Base-by-base conservation (phyloP, 495 filamentous ascomycete genomes). In the Penicillium lagena region DNA sequence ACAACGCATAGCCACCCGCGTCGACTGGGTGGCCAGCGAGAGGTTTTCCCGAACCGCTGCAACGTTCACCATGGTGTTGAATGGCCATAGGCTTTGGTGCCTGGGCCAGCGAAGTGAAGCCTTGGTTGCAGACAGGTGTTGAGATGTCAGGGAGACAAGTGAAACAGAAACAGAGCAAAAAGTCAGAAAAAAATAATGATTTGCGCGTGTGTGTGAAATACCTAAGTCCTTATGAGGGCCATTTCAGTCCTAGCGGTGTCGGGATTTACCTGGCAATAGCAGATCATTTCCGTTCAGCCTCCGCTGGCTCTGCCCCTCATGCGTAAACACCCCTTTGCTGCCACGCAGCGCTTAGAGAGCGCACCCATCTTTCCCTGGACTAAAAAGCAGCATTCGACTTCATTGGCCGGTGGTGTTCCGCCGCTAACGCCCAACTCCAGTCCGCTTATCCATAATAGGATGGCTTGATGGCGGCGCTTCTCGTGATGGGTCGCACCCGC, bases 1-100 rank as follows among this genome's bases (percentile, higher is more conserved):
- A 35, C 52, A 59, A 32, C 59, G 52, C 39, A 56, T 52, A 6
- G 52, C 56, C 14, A 47, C 32, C 22, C 55, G 52, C 11, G 46
- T 39, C 7, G 46, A 54, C 10, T 39, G 43, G 38, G 48, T 31
- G 10, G 47, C 51, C 32, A 49, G 48, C 9, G 32, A 10, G 9
- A 63, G 52, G 13, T 40, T 41, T 12, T 31, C 46, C 13, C 52
- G 45, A 27, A 63, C 34, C 15, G 30, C n/a, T 37, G 39, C 14
- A 14, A 43, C 40, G 33, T 55, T 49, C n/a, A 37, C 35, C 59
- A 63, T 63, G n/a, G 35, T 45, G 42, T 22, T 8, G 27, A 15
- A 29, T n/a, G n/a, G n/a, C n/a, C n/a, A n/a, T n/a, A n/a, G n/a
- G n/a, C n/a, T n/a, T n/a, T n/a, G n/a, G n/a, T n/a, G n/a, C n/a